Conservation (phyloP, 192 early-diverging fungal genomes). For the Podila epicladia region DNA sequence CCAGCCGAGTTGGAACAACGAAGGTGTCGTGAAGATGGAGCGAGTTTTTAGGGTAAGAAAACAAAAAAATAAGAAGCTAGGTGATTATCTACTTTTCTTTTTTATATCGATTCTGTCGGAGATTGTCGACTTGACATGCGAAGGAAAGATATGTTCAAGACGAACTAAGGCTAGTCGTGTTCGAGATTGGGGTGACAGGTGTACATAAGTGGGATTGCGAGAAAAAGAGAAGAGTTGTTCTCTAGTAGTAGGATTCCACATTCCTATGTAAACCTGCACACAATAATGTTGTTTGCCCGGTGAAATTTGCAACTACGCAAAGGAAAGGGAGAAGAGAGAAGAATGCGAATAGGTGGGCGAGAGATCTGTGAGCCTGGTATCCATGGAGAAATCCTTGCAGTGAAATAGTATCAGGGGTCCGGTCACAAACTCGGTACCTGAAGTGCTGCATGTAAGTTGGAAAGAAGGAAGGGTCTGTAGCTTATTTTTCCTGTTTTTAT, state of each 20-base stretch:
- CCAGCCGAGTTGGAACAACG: background rate
- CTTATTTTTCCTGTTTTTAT: too few species aligned
- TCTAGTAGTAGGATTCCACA: conserved; percentile 8
- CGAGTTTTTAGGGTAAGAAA: background rate
- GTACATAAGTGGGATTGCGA: background rate
- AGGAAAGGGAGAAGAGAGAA: background rate
- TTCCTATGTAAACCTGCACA: conserved; percentile 8
- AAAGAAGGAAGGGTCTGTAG: too few species aligned
- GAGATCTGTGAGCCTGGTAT: too few species aligned
- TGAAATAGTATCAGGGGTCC: too few species aligned
- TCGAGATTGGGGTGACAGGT: conserved; percentile 13
- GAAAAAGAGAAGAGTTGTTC: background rate
- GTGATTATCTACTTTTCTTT: background rate
- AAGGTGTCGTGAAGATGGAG: background rate
- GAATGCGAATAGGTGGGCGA: background rate
- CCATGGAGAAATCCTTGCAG: too few species aligned
- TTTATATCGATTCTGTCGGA: background rate
- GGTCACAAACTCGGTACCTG: too few species aligned
- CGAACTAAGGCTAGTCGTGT: conserved; percentile 6
- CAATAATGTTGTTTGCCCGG: background rate
- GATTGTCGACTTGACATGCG: background rate
- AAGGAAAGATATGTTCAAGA: background rate
- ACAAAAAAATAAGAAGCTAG: background rate
- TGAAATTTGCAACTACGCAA: background rate
- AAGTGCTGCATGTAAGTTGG: too few species aligned